Conservation (phyloP, 208 protist genomes). For the Crithidia sp. region DNA sequence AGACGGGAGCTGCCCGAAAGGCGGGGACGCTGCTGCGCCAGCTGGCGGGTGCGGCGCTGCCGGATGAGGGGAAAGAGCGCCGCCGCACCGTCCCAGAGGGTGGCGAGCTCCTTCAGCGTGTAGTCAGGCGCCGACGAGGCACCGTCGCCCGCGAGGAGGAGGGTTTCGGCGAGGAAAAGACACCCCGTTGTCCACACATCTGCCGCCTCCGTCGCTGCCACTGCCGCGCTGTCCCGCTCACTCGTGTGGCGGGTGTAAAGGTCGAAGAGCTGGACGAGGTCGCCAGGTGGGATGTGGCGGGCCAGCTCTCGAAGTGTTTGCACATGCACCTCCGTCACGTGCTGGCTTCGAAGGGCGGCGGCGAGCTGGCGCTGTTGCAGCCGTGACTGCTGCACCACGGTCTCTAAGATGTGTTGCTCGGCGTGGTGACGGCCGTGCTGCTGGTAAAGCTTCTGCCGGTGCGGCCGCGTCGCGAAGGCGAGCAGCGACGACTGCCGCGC, state of each 20-base stretch:
- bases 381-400: slow-evolving; percentile 62
- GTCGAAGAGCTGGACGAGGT: slow-evolving; percentile 50
- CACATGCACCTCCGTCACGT: slow-evolving; percentile 45
- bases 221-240: background rate
- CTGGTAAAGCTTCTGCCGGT: slow-evolving; percentile 59
- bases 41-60: slow-evolving; percentile 21
- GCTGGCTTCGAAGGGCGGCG: slow-evolving; percentile 58
- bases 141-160: slow-evolving; percentile 36
- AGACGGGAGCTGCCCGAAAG: background rate
- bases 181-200: slow-evolving; percentile 48
- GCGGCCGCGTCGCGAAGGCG: slow-evolving; percentile 70
- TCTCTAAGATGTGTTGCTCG: slow-evolving; percentile 57
- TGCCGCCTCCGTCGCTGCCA: background rate
- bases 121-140: slow-evolving; percentile 9
- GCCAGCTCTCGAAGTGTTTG: slow-evolving; percentile 37
- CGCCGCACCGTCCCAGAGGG: slow-evolving; percentile 52
- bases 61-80: slow-evolving; percentile 48
- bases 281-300: slow-evolving; percentile 28
- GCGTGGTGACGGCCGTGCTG: slow-evolving; percentile 30
- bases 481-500: slow-evolving; percentile 69
- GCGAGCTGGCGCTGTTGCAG: slow-evolving; percentile 77
- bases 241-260: slow-evolving; percentile 32
- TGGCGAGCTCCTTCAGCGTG: slow-evolving; percentile 27
- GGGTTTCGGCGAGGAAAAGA: slow-evolving; percentile 57
- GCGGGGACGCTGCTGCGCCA: slow-evolving; percentile 11